Evolutionary conservation across 169 alveolate species (phyloP).

Genomic region (Plasmodium reichenowi): DNA sequence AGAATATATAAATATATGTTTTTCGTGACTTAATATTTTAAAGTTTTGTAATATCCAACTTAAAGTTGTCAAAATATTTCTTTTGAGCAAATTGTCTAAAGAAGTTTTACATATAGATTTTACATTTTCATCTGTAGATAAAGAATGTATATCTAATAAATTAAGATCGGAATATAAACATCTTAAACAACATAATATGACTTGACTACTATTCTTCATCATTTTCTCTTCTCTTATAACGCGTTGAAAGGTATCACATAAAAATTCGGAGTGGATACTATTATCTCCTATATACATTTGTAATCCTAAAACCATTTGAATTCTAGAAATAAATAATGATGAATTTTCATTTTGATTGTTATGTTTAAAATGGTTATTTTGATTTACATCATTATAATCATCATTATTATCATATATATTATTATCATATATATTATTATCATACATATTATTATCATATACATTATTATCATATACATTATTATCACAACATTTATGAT

Average conservation of each 20-base stretch:
- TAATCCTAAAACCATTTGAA: constrained; percentile 66
- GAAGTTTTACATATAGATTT: constrained; percentile 66
- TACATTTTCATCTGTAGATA: constrained; percentile 66
- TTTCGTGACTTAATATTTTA: constrained; percentile 64
- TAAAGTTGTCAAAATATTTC: constrained; percentile 41
- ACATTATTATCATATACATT: background rate
- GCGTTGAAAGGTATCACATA: constrained; percentile 59
- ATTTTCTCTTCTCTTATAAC: constrained; percentile 67
- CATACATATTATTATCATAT: too few species aligned
- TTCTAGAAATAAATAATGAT: constrained; percentile 45
- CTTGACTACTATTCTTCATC: constrained; percentile 69
- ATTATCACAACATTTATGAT: background rate
- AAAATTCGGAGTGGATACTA: constrained; percentile 66
- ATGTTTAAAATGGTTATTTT: background rate
- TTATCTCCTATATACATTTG: constrained; percentile 72
- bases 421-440: background rate
- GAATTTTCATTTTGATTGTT: background rate
- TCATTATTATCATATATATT: background rate
- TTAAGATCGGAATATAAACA: constrained; percentile 64
- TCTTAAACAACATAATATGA: constrained; percentile 54
- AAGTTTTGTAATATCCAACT: constrained; percentile 68
- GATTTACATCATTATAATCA: background rate
- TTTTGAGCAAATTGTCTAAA: constrained; percentile 19
- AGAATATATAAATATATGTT: constrained; percentile 32
- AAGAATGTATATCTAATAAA: constrained; percentile 31